phyloP scores from a whole-genome alignment of 2,329 filamentous ascomycete species.

The Alternaria arbusti region DNA sequence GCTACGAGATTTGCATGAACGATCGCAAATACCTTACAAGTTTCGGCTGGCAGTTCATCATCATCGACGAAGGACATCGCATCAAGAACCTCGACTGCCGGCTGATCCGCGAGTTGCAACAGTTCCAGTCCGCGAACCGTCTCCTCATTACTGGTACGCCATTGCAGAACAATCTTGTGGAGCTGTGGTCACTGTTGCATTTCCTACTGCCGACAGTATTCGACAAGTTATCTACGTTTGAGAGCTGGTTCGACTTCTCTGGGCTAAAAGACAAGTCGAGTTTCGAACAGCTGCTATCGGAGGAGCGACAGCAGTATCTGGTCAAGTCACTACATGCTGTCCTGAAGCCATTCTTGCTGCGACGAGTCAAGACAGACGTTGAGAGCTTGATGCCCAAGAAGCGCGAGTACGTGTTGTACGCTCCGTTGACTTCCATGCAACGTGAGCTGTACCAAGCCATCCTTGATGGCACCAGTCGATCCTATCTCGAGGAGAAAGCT shows the following conservation, averaged over 20 bases:
- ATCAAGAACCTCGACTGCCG: slow-evolving; percentile 97
- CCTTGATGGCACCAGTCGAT: slow-evolving; percentile 58
- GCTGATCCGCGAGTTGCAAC: slow-evolving; percentile 84
- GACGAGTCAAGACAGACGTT: slow-evolving; percentile 91
- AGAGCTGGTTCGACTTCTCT: slow-evolving; percentile 96
- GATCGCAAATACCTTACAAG: slow-evolving; percentile 81
- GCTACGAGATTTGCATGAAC: slow-evolving; percentile 93
- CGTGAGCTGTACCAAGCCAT: slow-evolving; percentile 89
- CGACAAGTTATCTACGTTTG: slow-evolving; percentile 89
- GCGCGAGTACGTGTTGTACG: slow-evolving; percentile 93
- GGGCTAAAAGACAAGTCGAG: slow-evolving; percentile 83
- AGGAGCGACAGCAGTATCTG: slow-evolving; percentile 77
- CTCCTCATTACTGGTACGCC: slow-evolving; percentile 94
- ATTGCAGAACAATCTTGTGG: slow-evolving; percentile 91
- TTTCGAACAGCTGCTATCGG: slow-evolving; percentile 78
- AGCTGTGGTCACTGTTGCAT: slow-evolving; percentile 93
- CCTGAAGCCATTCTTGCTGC: slow-evolving; percentile 85
- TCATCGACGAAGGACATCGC: slow-evolving; percentile 96
- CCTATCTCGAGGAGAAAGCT: slow-evolving; percentile 76
- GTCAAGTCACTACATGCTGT: slow-evolving; percentile 92
- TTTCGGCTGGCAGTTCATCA: slow-evolving; percentile 96
- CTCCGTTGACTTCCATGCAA: slow-evolving; percentile 88
- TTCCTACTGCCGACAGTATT: slow-evolving; percentile 94
- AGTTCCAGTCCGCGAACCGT: slow-evolving; percentile 87
- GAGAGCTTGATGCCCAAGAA: slow-evolving; percentile 93